Conservation (phyloP, 179 eudicot genomes). For the Patellifolia procumbens region DNA sequence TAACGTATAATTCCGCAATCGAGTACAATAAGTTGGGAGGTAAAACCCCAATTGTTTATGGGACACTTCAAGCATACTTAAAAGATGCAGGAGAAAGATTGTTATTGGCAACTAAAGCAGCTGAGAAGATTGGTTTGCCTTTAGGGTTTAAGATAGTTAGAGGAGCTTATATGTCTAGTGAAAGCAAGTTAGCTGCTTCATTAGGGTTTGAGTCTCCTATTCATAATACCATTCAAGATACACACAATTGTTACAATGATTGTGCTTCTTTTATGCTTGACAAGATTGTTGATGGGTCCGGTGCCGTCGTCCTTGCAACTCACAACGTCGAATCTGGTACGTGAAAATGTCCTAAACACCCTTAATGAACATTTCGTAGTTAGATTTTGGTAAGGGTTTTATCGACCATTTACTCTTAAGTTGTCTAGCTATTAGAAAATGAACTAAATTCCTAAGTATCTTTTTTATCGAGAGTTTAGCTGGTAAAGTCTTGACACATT, state of each 20-base stretch:
- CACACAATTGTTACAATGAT: constrained; percentile 71
- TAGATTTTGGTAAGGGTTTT: no score
- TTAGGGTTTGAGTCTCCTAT: constrained; percentile 80
- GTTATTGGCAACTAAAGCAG: constrained; percentile 44
- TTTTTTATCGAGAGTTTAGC: no score
- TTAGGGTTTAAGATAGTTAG: constrained; percentile 87
- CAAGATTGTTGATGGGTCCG: constrained; percentile 55
- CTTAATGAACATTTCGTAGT: no score
- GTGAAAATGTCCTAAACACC: neutral
- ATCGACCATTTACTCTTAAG: no score
- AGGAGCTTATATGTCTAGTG: constrained; percentile 90
- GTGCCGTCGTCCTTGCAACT: constrained; percentile 76
- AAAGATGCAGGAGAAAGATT: constrained; percentile 78
- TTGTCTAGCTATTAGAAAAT: no score
- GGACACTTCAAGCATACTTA: constrained; percentile 81
- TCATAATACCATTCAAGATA: constrained; percentile 57
- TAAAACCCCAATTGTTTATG: constrained; percentile 47
- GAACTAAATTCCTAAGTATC: no score
- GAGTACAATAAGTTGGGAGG: constrained; percentile 41
- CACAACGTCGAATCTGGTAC: constrained; percentile 90
- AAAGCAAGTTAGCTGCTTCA: constrained; percentile 55
- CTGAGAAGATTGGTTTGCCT: constrained; percentile 67
- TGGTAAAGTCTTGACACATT: neutral
- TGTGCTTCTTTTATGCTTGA: constrained; percentile 84
- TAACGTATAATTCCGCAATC: constrained; percentile 63